Conservation (phyloP, 805 yeast species). For the Saccharomyces kudriavzevii region DNA sequence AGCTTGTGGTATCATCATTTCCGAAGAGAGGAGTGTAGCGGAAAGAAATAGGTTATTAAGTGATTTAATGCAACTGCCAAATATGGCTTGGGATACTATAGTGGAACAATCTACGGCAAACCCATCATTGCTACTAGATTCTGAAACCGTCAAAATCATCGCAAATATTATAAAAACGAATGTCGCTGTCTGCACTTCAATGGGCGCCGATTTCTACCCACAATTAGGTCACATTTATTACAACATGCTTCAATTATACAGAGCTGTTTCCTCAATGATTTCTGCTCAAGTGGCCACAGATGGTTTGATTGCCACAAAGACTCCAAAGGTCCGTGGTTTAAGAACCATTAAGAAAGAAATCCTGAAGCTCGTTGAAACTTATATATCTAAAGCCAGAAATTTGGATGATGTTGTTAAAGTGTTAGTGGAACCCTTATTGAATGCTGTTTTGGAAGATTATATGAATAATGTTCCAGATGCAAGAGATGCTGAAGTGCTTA, state of each 20-base stretch:
- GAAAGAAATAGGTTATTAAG: constrained; percentile 62
- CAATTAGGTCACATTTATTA: constrained; percentile 82
- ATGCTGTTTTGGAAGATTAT: constrained; percentile 85
- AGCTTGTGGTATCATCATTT: constrained; percentile 90
- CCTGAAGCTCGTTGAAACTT: constrained; percentile 79
- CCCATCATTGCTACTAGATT: constrained; percentile 65
- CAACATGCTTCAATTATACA: constrained; percentile 83
- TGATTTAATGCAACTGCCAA: constrained; percentile 85
- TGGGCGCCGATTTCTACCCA: constrained; percentile 84
- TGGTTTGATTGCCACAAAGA: constrained; percentile 85
- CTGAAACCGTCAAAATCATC: constrained; percentile 84
- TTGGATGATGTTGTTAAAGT: constrained; percentile 75
- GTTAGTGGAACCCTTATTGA: constrained; percentile 72
- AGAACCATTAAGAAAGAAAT: constrained; percentile 95
- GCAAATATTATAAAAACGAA: constrained; percentile 93
- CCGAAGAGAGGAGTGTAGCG: constrained; percentile 70
- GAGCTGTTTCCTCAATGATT: constrained; percentile 81
- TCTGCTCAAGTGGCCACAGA: constrained; percentile 69
- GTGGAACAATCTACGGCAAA: constrained; percentile 78
- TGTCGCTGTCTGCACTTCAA: constrained; percentile 87
- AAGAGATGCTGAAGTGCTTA: constrained; percentile 93
- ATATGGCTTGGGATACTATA: constrained; percentile 88
- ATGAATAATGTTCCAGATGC: constrained; percentile 87
- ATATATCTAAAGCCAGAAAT: constrained; percentile 79
- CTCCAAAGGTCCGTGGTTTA: constrained; percentile 89